Base-by-base conservation (phyloP, 2,329 filamentous ascomycete genomes). In the Monilinia fructicola region DNA sequence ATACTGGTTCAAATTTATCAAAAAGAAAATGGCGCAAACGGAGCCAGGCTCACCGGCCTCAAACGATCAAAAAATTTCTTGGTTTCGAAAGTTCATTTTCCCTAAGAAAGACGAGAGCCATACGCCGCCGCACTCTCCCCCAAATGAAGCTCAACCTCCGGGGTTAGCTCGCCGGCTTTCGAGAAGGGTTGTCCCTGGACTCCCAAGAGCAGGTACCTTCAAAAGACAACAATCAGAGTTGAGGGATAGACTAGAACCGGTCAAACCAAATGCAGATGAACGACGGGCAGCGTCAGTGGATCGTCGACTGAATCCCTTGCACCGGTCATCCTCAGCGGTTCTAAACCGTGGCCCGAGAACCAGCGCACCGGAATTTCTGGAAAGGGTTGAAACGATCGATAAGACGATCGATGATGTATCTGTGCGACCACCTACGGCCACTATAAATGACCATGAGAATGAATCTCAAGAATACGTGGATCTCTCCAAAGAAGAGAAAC, bases 221-320 rank as follows among this genome's bases (percentile, higher is more conserved):
- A 90, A 88, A 78, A 86, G 93, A 73, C 92, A 94, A 77, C 85
- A 90, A 76, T 94, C 92, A 38, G 93, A 97, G 78, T 84, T 86
- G 69, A 85, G 92, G 72, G 87, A 90, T 72, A 89, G 87, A 73
- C 82, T 96, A 64, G 82, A 89, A 67, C 87, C 90, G 54, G 82
- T 87, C 53, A 81, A 88, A 58, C 84, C 85, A 7, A 85, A 87
- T 42, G 79, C 82, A 35, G 84, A 85, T 50, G 90, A 93, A 78
- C 86, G 90, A 71, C 86, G 92, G 74, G 87, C 91, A 14, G 81
- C 87, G 18, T 94, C 90, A 11, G 82, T 86, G 56, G 90, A 88
- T 73, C 79, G 84, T 63, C 81, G 73, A 61, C 68, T 70, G 53
- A 71, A 70, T 66, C 52, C 56, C 9, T 70, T 69, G 23, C 63